phyloP scores from a whole-genome alignment of 148 eudicot species.

The Fallopia convolvulus region DNA sequence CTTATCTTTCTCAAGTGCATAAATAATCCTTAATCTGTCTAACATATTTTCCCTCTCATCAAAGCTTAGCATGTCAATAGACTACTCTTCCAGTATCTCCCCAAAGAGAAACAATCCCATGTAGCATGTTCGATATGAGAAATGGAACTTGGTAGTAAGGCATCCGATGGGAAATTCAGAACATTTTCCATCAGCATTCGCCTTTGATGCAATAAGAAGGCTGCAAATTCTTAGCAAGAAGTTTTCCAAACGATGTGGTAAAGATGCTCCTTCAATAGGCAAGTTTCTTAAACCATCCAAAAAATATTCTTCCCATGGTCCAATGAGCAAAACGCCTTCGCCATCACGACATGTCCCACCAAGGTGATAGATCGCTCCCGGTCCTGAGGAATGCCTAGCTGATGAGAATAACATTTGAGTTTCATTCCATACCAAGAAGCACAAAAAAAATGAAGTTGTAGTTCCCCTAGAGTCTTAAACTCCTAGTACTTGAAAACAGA shows the following conservation, averaged over 20 bases:
- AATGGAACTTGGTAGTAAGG: slow-evolving; percentile 43
- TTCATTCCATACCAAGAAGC: not conserved
- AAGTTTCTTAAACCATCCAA: slow-evolving; percentile 61
- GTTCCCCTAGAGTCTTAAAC: not conserved
- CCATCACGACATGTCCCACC: slow-evolving; percentile 92
- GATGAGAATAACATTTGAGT: slow-evolving; percentile 11
- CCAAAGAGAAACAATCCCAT: slow-evolving; percentile 78
- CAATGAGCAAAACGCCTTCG: slow-evolving; percentile 71
- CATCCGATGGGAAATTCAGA: slow-evolving; percentile 75
- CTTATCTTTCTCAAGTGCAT: slow-evolving; percentile 56
- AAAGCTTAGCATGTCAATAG: slow-evolving; percentile 16
- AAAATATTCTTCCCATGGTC: slow-evolving; percentile 87
- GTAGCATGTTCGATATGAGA: slow-evolving; percentile 49
- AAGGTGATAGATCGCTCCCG: slow-evolving; percentile 70
- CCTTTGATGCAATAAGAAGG: slow-evolving; percentile 69
- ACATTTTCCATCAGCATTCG: slow-evolving; percentile 70
- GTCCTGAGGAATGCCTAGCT: slow-evolving; percentile 79
- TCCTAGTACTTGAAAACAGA: not conserved
- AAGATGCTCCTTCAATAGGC: too few relatives aligned
- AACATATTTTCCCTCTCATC: slow-evolving; percentile 19
- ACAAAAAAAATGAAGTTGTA: not conserved
- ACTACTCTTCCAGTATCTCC: slow-evolving; percentile 31
- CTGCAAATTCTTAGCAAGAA: slow-evolving; percentile 64
- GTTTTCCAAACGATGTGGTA: too few relatives aligned
- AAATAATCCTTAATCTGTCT: slow-evolving; percentile 40